These are phyloP conservation scores for Moesziomyces antarcticus DNA, from an alignment of 1,284 basidiomycete species.

Conservation along the genomic window DNA sequence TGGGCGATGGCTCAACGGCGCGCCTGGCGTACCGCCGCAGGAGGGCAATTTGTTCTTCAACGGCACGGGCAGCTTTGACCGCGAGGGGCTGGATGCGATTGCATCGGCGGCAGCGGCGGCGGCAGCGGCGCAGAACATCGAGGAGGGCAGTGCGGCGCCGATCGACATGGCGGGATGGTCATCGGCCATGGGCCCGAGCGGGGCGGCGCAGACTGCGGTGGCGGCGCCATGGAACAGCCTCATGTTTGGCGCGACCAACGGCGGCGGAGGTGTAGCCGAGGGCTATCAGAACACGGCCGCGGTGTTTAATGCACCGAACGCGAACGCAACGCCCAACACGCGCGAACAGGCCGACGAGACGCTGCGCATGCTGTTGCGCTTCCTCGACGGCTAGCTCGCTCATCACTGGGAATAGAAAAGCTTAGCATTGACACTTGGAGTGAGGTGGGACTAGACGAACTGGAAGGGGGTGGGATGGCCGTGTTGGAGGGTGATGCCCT, in stretches of 20 bases:
- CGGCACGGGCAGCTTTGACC: slow-evolving; percentile 12
- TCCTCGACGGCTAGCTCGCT: slow-evolving; percentile 17
- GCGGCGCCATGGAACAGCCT: slow-evolving; percentile 25
- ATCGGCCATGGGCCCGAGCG: slow-evolving; percentile 1
- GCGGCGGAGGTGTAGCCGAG: not conserved
- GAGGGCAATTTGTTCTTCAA: slow-evolving; percentile 18
- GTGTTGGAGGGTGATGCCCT: slow-evolving; percentile 76
- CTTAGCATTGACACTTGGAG: no score
- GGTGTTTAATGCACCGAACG: not conserved
- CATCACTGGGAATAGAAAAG: no score
- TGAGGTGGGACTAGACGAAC: slow-evolving; percentile 10
- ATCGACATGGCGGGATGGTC: slow-evolving; percentile 29
- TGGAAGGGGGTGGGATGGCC: slow-evolving; percentile 33
- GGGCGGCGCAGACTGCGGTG: not conserved
- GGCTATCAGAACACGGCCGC: no score
- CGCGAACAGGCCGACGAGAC: slow-evolving; percentile 38
- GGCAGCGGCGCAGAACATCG: slow-evolving; percentile 6
- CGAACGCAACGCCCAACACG: not conserved
- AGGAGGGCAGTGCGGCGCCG: not conserved
- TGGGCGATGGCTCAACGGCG: slow-evolving; percentile 12
- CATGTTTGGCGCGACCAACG: slow-evolving; percentile 13
- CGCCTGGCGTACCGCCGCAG: not conserved
- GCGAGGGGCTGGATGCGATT: slow-evolving; percentile 32
- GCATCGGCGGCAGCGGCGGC: slow-evolving; percentile 33
- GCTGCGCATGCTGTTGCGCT: slow-evolving; percentile 34